Percentiles rank a stretch among this genome's conserved stretches.
Conservation (phyloP, 2,329 filamentous ascomycete genomes). For the Xylaria sp. region DNA sequence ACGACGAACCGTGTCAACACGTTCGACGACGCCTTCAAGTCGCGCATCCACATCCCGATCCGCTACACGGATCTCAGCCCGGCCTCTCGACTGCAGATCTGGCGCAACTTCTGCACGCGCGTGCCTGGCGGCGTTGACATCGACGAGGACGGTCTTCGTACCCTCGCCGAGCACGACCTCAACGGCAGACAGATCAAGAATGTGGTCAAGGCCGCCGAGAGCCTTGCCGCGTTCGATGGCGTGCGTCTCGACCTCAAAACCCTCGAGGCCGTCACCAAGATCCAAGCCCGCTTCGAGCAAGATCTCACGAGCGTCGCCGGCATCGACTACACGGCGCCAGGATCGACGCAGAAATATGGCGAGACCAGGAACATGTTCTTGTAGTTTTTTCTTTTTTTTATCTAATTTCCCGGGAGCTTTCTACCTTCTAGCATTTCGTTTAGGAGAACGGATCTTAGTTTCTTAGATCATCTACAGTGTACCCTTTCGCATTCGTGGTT, state of each 20-base stretch:
- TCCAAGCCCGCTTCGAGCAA: slow-evolving; percentile 50
- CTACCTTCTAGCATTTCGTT: background rate
- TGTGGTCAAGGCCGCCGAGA: slow-evolving; percentile 48
- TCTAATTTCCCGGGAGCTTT: background rate
- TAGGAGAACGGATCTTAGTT: background rate
- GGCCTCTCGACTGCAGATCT: slow-evolving; percentile 42
- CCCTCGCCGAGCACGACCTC: slow-evolving; percentile 42
- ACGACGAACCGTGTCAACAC: slow-evolving; percentile 42
- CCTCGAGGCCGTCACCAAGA: slow-evolving; percentile 48
- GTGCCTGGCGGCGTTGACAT: slow-evolving; percentile 43
- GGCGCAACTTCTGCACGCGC: slow-evolving; percentile 46
- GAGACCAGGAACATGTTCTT: slow-evolving; percentile 19
- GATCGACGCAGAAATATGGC: slow-evolving; percentile 10
- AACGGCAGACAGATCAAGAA: slow-evolving; percentile 53
- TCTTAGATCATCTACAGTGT: background rate
- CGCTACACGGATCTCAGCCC: slow-evolving; percentile 40
- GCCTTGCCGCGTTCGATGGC: slow-evolving; percentile 50
- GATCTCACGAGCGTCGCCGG: slow-evolving; percentile 34
- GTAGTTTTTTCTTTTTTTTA: background rate
- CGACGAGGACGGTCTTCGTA: slow-evolving; percentile 38
- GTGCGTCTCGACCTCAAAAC: slow-evolving; percentile 45
- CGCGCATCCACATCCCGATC: slow-evolving; percentile 44
- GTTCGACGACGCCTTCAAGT: slow-evolving; percentile 43
- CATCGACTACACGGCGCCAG: slow-evolving; percentile 24
- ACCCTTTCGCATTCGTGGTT: background rate